phyloP scores from a whole-genome alignment of 495 filamentous ascomycete species.

The Hypoxylon crocopeplum region DNA sequence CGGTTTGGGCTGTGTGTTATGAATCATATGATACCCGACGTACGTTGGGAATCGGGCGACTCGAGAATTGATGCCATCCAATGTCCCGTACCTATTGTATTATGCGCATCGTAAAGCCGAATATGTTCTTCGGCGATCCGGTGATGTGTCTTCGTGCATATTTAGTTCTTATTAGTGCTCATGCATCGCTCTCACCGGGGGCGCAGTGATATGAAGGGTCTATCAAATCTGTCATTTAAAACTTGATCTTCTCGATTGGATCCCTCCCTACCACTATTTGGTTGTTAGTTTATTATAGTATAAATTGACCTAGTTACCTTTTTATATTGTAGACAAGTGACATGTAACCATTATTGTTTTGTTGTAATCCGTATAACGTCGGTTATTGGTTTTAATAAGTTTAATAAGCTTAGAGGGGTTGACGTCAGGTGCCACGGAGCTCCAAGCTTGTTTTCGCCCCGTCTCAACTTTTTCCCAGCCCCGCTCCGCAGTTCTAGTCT shows the following conservation, averaged over 20 bases:
- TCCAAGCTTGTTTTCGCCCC: conserved; percentile 29
- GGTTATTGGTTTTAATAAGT: conserved; percentile 1
- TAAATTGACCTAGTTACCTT: no score
- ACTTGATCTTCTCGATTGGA: no score
- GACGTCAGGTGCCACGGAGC: conserved; percentile 30
- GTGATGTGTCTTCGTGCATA: conserved; percentile 6
- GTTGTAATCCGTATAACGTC: not conserved
- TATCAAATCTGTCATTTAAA: no score
- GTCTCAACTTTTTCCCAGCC: conserved; percentile 10
- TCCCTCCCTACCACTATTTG: no score
- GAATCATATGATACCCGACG: conserved; percentile 17
- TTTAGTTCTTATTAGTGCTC: conserved; percentile 18
- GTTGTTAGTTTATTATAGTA: no score
- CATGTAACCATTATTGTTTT: no score
- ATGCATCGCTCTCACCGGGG: conserved; percentile 25
- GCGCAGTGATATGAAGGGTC: no score
- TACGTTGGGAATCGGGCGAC: conserved; percentile 8
- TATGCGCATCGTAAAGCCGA: conserved; percentile 15
- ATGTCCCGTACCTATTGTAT: not conserved
- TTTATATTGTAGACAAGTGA: no score
- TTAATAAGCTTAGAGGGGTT: conserved; percentile 11
- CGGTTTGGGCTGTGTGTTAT: conserved; percentile 1
- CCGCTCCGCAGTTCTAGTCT: conserved; percentile 21
- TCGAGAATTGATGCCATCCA: not conserved
- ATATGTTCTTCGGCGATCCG: conserved; percentile 9